These are phyloP conservation scores for Vaccinium myrtillus DNA, from an alignment of 148 eudicot genomes.

Conservation along the genomic window DNA sequence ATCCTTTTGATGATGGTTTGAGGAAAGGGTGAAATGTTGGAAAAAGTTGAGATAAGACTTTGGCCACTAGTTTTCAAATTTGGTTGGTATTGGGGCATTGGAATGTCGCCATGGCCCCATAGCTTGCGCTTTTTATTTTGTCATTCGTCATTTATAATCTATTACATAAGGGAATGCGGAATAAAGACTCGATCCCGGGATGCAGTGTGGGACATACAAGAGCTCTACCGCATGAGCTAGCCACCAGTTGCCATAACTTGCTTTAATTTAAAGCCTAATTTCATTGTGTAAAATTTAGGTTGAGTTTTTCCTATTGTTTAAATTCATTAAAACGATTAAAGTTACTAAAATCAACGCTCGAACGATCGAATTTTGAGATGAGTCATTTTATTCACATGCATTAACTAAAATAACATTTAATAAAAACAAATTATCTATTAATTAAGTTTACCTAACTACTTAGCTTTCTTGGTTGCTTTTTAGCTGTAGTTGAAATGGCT, in stretches of 20 bases:
- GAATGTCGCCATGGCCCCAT: not conserved
- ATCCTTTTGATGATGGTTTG: not conserved
- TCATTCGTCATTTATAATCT: too few relatives aligned
- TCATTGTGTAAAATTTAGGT: not conserved
- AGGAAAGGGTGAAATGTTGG: not conserved
- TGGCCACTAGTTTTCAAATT: not conserved
- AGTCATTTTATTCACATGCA: too few relatives aligned
- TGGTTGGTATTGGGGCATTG: not conserved
- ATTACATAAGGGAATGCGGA: too few relatives aligned
- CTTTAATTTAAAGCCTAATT: not conserved
- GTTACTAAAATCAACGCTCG: not conserved
- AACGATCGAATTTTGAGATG: too few relatives aligned
- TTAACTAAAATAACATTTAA: too few relatives aligned
- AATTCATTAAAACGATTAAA: not conserved
- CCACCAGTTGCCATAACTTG: too few relatives aligned
- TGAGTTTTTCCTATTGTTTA: not conserved
- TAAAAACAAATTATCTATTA: not conserved
- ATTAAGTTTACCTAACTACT: not conserved
- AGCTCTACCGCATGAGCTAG: too few relatives aligned
- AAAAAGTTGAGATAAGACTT: not conserved
- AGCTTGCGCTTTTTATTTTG: too few relatives aligned
- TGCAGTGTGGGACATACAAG: too few relatives aligned
- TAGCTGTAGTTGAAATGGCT: not conserved
- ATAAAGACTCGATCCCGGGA: too few relatives aligned
- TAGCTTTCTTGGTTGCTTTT: not conserved